These are phyloP conservation scores for Heterobasidion occidentale DNA, from an alignment of 1,284 basidiomycete genomes.

Conservation along the genomic window DNA sequence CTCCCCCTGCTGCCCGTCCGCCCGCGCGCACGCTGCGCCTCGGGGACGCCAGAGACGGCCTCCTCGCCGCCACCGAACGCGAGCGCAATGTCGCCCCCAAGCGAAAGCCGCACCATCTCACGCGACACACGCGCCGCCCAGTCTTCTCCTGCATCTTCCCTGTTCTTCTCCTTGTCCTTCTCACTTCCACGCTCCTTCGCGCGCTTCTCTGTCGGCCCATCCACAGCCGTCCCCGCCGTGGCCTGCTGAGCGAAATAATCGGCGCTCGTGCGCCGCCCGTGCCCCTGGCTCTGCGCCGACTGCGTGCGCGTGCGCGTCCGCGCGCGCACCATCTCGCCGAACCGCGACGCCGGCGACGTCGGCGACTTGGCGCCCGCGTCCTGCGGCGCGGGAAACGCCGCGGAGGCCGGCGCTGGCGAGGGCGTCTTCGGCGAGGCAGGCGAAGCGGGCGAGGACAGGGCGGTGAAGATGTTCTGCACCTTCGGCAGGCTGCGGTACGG, in stretches of 20 bases:
- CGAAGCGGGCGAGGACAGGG: background rate
- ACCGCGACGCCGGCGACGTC: conserved; percentile 7
- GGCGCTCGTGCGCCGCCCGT: conserved; percentile 28
- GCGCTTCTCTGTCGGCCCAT: background rate
- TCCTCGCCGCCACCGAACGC: background rate
- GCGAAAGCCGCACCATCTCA: conserved; percentile 31
- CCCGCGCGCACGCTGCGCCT: background rate
- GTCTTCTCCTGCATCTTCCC: conserved; percentile 19
- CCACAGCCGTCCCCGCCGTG: conserved; percentile 7
- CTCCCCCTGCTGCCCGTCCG: background rate
- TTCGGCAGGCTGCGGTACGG: conserved; percentile 18
- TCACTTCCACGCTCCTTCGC: conserved; percentile 17
- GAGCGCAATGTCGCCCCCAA: conserved; percentile 13
- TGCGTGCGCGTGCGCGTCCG: conserved; percentile 3
- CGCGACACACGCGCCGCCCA: conserved; percentile 38
- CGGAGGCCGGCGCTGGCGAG: background rate
- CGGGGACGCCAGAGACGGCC: background rate
- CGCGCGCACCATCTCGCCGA: too few species aligned
- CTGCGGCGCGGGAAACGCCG: background rate
- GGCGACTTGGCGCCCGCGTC: background rate
- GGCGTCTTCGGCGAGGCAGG: background rate
- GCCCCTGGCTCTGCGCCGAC: conserved; percentile 6
- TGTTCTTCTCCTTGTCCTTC: background rate
- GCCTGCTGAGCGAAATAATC: conserved; percentile 34
- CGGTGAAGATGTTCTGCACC: conserved; percentile 16